phyloP scores from a whole-genome alignment of 768 basidiomycete genomes.

The Daedalea quercina region DNA sequence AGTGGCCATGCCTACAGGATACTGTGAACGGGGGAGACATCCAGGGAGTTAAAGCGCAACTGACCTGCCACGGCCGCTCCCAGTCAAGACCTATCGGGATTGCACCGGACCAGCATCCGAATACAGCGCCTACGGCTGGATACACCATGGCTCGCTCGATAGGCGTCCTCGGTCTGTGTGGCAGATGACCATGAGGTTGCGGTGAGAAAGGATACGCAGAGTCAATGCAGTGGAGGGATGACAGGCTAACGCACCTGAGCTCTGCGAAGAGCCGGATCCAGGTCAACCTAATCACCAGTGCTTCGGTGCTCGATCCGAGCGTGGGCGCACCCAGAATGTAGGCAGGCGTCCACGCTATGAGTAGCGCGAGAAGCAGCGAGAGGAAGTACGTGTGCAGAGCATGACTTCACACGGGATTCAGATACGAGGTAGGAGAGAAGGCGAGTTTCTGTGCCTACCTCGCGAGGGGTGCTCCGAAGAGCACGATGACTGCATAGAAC shows the following conservation, averaged over 20 bases:
- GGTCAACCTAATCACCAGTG: constrained; percentile 50
- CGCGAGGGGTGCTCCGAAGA: constrained; percentile 71
- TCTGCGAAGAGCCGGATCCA: constrained; percentile 83
- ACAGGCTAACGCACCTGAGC: constrained; percentile 52
- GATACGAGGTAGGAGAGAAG: neutral
- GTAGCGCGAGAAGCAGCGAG: constrained; percentile 57
- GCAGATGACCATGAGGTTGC: neutral
- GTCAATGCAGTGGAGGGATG: constrained; percentile 44
- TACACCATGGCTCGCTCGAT: constrained; percentile 77
- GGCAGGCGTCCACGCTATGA: constrained; percentile 60
- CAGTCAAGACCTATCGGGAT: constrained; percentile 91
- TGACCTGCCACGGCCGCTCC: constrained; percentile 96
- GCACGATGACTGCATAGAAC: constrained; percentile 43
- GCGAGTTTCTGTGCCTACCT: constrained; percentile 34
- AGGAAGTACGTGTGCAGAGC: constrained; percentile 59
- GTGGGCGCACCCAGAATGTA: constrained; percentile 64
- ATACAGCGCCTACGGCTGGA: constrained; percentile 62
- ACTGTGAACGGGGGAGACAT: neutral
- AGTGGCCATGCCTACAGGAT: constrained; percentile 75
- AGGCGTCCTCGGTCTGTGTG: constrained; percentile 45
- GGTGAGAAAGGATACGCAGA: constrained; percentile 13
- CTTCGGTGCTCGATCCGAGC: constrained; percentile 26
- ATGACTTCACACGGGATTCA: constrained; percentile 31
- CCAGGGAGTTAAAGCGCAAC: constrained; percentile 15
- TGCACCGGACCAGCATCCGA: constrained; percentile 78